These are phyloP conservation scores for Fusarium hostae DNA, from an alignment of 2,329 filamentous ascomycete genomes.

Conservation along the genomic window DNA sequence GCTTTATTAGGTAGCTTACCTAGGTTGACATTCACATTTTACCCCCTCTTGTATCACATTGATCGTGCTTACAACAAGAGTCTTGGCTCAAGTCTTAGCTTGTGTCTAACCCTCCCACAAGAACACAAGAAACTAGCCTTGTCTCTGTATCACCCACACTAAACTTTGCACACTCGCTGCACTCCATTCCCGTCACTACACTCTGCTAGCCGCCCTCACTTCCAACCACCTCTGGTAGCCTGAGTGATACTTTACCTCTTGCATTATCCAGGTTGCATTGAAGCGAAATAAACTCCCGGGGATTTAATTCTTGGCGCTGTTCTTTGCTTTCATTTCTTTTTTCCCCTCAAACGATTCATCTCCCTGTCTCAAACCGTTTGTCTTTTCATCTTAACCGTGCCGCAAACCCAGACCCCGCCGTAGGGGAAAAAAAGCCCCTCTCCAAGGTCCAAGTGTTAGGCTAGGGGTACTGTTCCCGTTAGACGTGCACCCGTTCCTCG, in stretches of 20 bases:
- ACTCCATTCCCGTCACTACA: slow-evolving; percentile 26
- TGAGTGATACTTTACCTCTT: neutral
- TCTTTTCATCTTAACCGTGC: neutral
- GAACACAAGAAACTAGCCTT: slow-evolving; percentile 9
- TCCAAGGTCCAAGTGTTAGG: neutral
- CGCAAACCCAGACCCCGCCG: slow-evolving; percentile 10
- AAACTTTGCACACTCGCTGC: neutral
- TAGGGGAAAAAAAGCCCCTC: neutral
- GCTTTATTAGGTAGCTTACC: neutral
- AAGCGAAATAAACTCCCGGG: slow-evolving; percentile 23
- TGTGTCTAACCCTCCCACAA: slow-evolving; percentile 1
- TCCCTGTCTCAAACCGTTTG: neutral
- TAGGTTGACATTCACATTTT: neutral
- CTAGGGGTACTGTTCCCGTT: slow-evolving; percentile 23
- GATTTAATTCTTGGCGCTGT: slow-evolving; percentile 31
- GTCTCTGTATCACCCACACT: slow-evolving; percentile 36
- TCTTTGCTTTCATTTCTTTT: neutral
- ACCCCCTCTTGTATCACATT: slow-evolving; percentile 21
- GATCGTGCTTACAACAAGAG: slow-evolving; percentile 8
- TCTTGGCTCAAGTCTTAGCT: neutral
- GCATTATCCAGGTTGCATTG: slow-evolving; percentile 24
- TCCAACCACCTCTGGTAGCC: neutral
- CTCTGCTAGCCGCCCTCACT: slow-evolving; percentile 25
- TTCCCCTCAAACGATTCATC: neutral
- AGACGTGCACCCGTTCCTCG: neutral